Percentiles rank a stretch among this genome's conserved stretches.
Conservation (phyloP, 2,329 filamentous ascomycete species). For the Stachybotrys chartarum region DNA sequence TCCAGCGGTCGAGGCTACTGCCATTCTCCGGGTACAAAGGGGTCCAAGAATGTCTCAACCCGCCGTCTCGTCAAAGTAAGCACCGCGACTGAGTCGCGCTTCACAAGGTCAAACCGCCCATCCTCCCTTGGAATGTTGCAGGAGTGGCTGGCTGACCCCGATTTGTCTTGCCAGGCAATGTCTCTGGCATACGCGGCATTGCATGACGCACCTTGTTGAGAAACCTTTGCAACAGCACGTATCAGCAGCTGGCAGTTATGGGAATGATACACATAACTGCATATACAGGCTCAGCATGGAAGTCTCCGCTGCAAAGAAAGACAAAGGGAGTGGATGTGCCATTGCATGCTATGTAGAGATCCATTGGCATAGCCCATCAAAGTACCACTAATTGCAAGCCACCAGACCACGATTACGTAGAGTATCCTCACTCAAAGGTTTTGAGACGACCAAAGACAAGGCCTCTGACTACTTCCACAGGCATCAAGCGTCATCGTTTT, state of each 20-base stretch:
- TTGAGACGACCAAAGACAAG: too few relatives aligned
- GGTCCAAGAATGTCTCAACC: neutral
- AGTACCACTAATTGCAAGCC: too few relatives aligned
- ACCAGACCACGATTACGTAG: too few relatives aligned
- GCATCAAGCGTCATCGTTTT: neutral
- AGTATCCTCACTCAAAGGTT: too few relatives aligned
- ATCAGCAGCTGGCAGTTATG: too few relatives aligned
- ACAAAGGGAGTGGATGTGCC: too few relatives aligned
- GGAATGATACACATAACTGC: too few relatives aligned
- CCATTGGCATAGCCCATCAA: too few relatives aligned
- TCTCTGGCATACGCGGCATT: neutral
- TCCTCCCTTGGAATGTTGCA: neutral
- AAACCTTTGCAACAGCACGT: neutral
- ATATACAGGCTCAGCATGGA: too few relatives aligned
- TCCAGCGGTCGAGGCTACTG: neutral
- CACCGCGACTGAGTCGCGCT: neutral
- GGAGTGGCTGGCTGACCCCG: neutral
- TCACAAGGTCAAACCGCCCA: slow-evolving; percentile 3
- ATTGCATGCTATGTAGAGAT: too few relatives aligned
- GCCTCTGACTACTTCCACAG: neutral
- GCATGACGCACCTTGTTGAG: neutral
- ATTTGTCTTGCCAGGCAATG: neutral
- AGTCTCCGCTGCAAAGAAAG: too few relatives aligned
- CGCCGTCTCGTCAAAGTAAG: neutral
- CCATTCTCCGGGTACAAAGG: neutral